phyloP scores from a whole-genome alignment of 2,329 filamentous ascomycete genomes.

The Paecilomyces variotii region DNA sequence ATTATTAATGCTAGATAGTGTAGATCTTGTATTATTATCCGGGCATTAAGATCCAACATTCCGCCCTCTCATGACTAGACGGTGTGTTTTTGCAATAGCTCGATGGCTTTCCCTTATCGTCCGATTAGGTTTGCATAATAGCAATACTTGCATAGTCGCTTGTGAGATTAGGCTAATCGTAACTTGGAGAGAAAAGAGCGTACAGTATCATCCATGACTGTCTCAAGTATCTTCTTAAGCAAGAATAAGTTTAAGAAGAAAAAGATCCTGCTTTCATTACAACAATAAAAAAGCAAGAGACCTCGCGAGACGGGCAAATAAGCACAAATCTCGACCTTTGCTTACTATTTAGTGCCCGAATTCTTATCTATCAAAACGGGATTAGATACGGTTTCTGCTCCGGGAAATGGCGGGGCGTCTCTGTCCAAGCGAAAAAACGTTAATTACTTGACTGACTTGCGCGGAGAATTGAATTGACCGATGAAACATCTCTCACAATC shows the following conservation, averaged over 20 bases:
- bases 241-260: no score
- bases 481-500: background rate
- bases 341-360: no score
- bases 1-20: background rate
- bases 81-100: background rate
- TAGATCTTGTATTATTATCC: no score
- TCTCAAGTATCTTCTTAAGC: background rate
- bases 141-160: background rate
- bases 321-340: no score
- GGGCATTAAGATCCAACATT: background rate
- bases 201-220: background rate
- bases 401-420: background rate
- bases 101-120: background rate
- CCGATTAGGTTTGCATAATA: background rate
- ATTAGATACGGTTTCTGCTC: background rate
- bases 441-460: background rate
- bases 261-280: no score
- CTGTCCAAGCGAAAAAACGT: no score
- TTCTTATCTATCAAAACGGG: background rate
- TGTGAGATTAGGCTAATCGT: background rate
- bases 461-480: background rate
- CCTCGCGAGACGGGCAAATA: no score
- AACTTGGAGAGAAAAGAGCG: background rate
- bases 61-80: background rate
- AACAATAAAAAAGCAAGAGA: no score